A percentile compares a stretch with the other conserved stretches of the same genome.
These are phyloP conservation scores for Colletotrichum sublineola DNA, from an alignment of 2,329 filamentous ascomycete species.

Conservation along the genomic window DNA sequence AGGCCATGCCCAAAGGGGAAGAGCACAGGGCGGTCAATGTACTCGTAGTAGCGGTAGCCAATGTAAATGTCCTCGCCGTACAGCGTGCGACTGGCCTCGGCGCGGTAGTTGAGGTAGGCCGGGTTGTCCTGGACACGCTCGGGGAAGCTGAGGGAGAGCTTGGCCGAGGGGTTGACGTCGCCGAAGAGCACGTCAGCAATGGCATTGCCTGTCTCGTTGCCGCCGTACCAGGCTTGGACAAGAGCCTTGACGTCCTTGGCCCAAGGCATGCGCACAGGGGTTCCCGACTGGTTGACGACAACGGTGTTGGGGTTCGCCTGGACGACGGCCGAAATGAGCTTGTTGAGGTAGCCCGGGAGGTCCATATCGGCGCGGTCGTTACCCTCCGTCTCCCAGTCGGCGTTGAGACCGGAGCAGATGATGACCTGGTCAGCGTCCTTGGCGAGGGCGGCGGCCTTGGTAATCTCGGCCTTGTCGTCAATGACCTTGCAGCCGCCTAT, in stretches of 20 bases:
- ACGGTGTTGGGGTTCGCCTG: slow-evolving; percentile 74
- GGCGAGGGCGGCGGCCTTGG: slow-evolving; percentile 76
- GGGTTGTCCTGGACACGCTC: slow-evolving; percentile 74
- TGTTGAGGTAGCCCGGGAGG: slow-evolving; percentile 76
- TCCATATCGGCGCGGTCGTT: slow-evolving; percentile 80
- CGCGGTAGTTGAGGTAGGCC: slow-evolving; percentile 75
- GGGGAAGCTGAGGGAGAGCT: slow-evolving; percentile 80
- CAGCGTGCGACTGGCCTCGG: slow-evolving; percentile 73
- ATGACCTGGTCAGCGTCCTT: slow-evolving; percentile 81
- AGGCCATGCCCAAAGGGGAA: slow-evolving; percentile 82
- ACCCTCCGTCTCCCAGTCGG: slow-evolving; percentile 81
- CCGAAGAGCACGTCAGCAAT: slow-evolving; percentile 80
- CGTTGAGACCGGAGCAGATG: slow-evolving; percentile 79
- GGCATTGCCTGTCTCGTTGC: slow-evolving; percentile 80
- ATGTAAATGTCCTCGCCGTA: slow-evolving; percentile 82
- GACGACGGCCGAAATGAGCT: slow-evolving; percentile 75
- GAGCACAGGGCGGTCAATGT: slow-evolving; percentile 66
- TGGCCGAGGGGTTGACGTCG: slow-evolving; percentile 77
- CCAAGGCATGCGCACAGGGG: slow-evolving; percentile 77
- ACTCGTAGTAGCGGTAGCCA: slow-evolving; percentile 80
- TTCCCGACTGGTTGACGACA: slow-evolving; percentile 79
- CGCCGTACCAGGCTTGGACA: slow-evolving; percentile 82
- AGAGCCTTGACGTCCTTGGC: slow-evolving; percentile 65
- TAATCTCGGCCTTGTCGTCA: slow-evolving; percentile 70
- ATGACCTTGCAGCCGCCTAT: slow-evolving; percentile 72